phyloP scores from a whole-genome alignment of 805 yeast genomes.

The Barnettozyma wickerhamii region DNA sequence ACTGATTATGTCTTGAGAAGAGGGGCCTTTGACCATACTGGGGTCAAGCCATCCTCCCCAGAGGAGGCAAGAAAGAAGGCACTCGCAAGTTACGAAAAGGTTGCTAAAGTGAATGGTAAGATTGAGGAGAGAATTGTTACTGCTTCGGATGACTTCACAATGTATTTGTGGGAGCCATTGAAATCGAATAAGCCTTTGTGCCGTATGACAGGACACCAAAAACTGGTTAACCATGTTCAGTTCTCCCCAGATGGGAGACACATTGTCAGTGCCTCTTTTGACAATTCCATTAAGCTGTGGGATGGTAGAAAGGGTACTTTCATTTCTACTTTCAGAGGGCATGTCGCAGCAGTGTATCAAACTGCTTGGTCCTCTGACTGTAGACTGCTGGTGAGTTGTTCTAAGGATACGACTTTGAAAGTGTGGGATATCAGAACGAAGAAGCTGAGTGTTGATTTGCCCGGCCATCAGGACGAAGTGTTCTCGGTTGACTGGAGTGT shows the following conservation, averaged over 20 bases:
- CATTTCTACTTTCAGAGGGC: conserved; percentile 88
- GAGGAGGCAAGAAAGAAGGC: conserved; percentile 48
- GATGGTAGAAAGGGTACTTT: conserved; percentile 92
- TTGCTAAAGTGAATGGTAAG: conserved; percentile 48
- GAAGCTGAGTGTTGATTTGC: conserved; percentile 82
- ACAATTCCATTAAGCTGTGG: conserved; percentile 94
- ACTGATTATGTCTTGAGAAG: conserved; percentile 84
- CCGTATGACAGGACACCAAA: conserved; percentile 97
- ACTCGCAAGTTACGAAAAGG: conserved; percentile 49
- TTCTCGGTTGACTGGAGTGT: conserved; percentile 98
- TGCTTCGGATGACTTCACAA: conserved; percentile 95
- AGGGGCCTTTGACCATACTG: conserved; percentile 83
- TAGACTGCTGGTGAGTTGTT: conserved; percentile 84
- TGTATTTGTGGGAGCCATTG: conserved; percentile 95
- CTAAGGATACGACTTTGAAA: conserved; percentile 92
- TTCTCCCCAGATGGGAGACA: conserved; percentile 94
- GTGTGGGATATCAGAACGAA: conserved; percentile 93
- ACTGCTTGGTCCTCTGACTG: conserved; percentile 98
- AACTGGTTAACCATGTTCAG: conserved; percentile 90
- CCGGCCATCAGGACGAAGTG: conserved; percentile 95
- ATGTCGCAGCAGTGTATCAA: conserved; percentile 96
- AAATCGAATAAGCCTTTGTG: conserved; percentile 77
- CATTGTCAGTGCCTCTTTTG: conserved; percentile 90
- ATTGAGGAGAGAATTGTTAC: conserved; percentile 88
- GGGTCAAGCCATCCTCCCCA: conserved; percentile 37